phyloP scores from a whole-genome alignment of 768 basidiomycete genomes.

The Boletus bicolor region DNA sequence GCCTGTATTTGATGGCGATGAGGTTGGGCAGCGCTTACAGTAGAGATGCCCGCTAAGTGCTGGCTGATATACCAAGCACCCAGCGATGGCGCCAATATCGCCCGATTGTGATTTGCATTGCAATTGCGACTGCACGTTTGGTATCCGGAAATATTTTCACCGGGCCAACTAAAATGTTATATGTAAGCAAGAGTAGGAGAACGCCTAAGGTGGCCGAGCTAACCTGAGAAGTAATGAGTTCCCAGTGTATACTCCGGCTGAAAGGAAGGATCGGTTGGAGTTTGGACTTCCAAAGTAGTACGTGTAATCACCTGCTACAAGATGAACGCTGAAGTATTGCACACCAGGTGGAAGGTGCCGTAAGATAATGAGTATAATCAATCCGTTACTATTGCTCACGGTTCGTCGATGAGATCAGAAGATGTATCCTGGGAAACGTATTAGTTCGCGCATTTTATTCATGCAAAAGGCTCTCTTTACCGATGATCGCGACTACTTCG shows the following conservation, averaged over 20 bases:
- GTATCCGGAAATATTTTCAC: slow-evolving; percentile 67
- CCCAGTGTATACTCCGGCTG: slow-evolving; percentile 54
- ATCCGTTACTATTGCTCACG: slow-evolving; percentile 29
- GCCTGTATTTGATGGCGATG: slow-evolving; percentile 58
- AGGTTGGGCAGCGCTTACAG: slow-evolving; percentile 48
- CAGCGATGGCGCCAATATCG: slow-evolving; percentile 57
- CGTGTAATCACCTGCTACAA: slow-evolving; percentile 37
- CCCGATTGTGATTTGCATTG: slow-evolving; percentile 62
- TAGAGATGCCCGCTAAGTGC: slow-evolving; percentile 44
- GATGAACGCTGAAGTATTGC: slow-evolving; percentile 56
- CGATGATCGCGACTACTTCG: slow-evolving; percentile 49
- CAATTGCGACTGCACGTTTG: slow-evolving; percentile 59
- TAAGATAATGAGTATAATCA: background rate
- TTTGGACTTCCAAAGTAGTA: background rate
- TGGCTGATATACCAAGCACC: slow-evolving; percentile 54
- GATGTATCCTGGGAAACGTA: slow-evolving; percentile 46
- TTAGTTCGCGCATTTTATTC: background rate
- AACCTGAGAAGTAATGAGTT: slow-evolving; percentile 56
- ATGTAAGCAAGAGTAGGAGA: background rate
- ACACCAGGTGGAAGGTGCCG: slow-evolving; percentile 37
- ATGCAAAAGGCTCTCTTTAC: slow-evolving; percentile 26
- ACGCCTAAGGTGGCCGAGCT: background rate
- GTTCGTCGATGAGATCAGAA: slow-evolving; percentile 47
- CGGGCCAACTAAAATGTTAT: slow-evolving; percentile 43
- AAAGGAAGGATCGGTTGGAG: background rate